Conservation (phyloP, 768 basidiomycete species). For the Hemileccinum impolitum region DNA sequence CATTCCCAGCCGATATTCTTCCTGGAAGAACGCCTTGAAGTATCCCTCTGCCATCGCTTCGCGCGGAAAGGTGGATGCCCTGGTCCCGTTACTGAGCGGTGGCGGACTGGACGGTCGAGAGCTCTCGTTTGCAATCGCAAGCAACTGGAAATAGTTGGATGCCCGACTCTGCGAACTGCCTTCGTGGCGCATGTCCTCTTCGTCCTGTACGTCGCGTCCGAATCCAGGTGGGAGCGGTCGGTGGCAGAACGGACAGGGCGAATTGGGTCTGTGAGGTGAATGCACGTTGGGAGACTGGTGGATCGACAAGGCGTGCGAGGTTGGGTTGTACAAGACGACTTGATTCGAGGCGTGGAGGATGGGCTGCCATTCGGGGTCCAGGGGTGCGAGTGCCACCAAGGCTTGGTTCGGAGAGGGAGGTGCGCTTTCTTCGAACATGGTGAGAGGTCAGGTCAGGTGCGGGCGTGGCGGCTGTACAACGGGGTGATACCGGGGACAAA, state of each 20-base stretch:
- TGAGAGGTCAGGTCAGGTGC: not conserved
- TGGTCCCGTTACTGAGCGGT: slow-evolving; percentile 16
- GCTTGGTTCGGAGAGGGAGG: slow-evolving; percentile 32
- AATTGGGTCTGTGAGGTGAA: slow-evolving; percentile 22
- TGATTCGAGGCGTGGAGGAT: slow-evolving; percentile 83
- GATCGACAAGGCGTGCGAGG: slow-evolving; percentile 78
- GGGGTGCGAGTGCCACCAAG: slow-evolving; percentile 24
- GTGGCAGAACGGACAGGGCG: slow-evolving; percentile 73
- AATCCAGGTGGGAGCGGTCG: slow-evolving; percentile 52
- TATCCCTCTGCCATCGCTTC: slow-evolving; percentile 89
- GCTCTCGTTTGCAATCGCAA: slow-evolving; percentile 69
- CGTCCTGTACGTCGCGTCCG: slow-evolving; percentile 18
- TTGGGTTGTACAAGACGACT: slow-evolving; percentile 84
- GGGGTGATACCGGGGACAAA: not conserved
- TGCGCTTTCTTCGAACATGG: slow-evolving; percentile 31
- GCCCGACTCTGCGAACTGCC: slow-evolving; percentile 50
- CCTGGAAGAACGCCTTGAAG: slow-evolving; percentile 89
- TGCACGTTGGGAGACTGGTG: slow-evolving; percentile 30
- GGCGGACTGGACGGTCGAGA: slow-evolving; percentile 51
- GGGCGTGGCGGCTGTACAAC: not conserved
- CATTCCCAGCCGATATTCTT: slow-evolving; percentile 88
- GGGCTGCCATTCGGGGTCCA: slow-evolving; percentile 59
- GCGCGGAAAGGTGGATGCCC: slow-evolving; percentile 48
- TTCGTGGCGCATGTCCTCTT: slow-evolving; percentile 34
- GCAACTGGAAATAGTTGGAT: slow-evolving; percentile 77